Evolutionary conservation across 768 basidiomycete species (phyloP).

Genomic region (Auriscalpium orientale): DNA sequence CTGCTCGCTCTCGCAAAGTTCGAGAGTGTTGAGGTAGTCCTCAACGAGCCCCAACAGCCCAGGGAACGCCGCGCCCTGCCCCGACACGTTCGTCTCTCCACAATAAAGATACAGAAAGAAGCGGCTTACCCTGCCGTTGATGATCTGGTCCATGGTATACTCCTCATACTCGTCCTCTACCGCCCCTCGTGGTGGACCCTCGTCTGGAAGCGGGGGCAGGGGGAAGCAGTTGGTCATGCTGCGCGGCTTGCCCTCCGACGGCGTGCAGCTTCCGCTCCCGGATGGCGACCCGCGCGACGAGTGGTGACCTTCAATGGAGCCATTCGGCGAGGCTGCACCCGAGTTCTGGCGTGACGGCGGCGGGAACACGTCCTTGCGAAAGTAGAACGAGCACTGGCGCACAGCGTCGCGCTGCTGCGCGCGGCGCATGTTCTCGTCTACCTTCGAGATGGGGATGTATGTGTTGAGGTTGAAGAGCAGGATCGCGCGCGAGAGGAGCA

Average conservation of each 20-base stretch:
- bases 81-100: too few relatives aligned
- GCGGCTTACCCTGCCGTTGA: constrained; percentile 76
- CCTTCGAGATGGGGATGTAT: constrained; percentile 97
- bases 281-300: constrained; percentile 14
- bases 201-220: constrained; percentile 43
- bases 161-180: constrained; percentile 85
- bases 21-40: constrained; percentile 81
- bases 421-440: constrained; percentile 92
- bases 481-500: constrained; percentile 90
- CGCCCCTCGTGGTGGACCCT: constrained; percentile 33
- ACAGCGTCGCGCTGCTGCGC: constrained; percentile 84
- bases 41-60: constrained; percentile 77
- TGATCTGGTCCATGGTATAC: constrained; percentile 87
- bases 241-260: constrained; percentile 45
- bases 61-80: constrained; percentile 57
- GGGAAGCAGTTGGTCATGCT: constrained; percentile 70
- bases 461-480: constrained; percentile 87
- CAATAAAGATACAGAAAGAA: too few relatives aligned
- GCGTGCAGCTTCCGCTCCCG: constrained; percentile 1
- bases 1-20: constrained; percentile 56
- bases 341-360: constrained; percentile 32
- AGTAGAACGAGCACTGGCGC: constrained; percentile 70
- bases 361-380: constrained; percentile 80
- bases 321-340: constrained; percentile 28
- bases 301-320: constrained; percentile 24